phyloP scores from a whole-genome alignment of 805 yeast species.

The Metschnikowia lochheadii region DNA sequence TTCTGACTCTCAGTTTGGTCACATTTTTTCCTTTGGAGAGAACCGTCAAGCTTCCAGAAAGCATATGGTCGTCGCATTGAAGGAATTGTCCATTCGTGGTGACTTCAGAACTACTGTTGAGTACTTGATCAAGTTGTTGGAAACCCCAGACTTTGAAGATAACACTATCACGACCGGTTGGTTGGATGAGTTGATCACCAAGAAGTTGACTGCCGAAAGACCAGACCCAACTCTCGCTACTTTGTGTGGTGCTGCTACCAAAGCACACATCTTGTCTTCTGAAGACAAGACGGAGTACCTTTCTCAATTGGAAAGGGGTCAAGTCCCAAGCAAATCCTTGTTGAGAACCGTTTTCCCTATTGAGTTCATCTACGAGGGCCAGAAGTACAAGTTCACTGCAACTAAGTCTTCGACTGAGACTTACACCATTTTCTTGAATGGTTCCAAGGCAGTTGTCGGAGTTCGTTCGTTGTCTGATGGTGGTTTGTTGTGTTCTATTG shows the following conservation, averaged over 20 bases:
- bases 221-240: constrained; percentile 91
- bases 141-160: constrained; percentile 93
- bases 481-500: constrained; percentile 81
- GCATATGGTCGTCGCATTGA: constrained; percentile 98
- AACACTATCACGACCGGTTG: constrained; percentile 98
- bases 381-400: constrained; percentile 90
- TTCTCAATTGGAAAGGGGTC: constrained; percentile 87
- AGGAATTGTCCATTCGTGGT: constrained; percentile 95
- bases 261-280: constrained; percentile 78
- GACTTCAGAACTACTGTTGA: constrained; percentile 98
- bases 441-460: constrained; percentile 83
- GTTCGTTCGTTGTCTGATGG: constrained; percentile 92
- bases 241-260: constrained; percentile 96
- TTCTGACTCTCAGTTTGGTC: constrained; percentile 98
- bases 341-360: constrained; percentile 86
- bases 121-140: constrained; percentile 88
- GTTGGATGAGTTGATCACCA: constrained; percentile 94
- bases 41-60: constrained; percentile 96
- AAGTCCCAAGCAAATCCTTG: constrained; percentile 78
- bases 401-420: constrained; percentile 85
- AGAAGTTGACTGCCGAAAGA: constrained; percentile 93
- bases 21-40: constrained; percentile 98
- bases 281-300: constrained; percentile 66
- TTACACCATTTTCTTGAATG: constrained; percentile 88
- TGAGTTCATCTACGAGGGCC: constrained; percentile 93